phyloP scores from a whole-genome alignment of 176 grass and related monocot species.

The Musa itinerans region DNA sequence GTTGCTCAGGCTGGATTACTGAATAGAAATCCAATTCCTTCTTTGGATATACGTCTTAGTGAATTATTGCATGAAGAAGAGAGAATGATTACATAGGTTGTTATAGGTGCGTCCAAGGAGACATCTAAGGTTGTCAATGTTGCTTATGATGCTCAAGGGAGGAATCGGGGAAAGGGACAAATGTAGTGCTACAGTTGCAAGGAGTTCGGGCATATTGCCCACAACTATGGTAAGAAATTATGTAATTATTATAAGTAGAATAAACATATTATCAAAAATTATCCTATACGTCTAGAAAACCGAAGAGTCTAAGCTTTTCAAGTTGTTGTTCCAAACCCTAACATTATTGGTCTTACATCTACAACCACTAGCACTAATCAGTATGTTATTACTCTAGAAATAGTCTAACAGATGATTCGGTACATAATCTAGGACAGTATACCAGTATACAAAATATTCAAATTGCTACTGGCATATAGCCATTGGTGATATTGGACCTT shows the following conservation, averaged over 20 bases:
- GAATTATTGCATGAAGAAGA: background rate
- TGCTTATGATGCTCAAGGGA: background rate
- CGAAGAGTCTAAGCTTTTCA: too few species aligned
- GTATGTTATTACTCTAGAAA: background rate
- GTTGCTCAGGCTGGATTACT: background rate
- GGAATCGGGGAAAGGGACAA: too few species aligned
- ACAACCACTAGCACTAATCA: background rate
- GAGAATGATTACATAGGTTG: background rate
- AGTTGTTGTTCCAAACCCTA: background rate
- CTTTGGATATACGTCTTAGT: background rate
- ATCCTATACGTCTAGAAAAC: too few species aligned
- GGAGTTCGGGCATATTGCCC: too few species aligned
- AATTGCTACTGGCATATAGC: background rate
- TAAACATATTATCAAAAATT: too few species aligned
- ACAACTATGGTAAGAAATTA: too few species aligned
- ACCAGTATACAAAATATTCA: background rate
- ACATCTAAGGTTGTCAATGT: too few species aligned
- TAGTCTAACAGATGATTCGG: background rate
- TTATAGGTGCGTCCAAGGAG: too few species aligned
- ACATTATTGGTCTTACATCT: background rate
- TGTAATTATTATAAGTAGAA: too few species aligned
- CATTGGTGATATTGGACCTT: background rate
- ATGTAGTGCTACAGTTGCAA: too few species aligned
- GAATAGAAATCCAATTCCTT: background rate
- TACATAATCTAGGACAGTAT: background rate